These are phyloP conservation scores for Cyanidioschyzon merolae DNA, from an alignment of 23 red algal species.

Conservation along the genomic window DNA sequence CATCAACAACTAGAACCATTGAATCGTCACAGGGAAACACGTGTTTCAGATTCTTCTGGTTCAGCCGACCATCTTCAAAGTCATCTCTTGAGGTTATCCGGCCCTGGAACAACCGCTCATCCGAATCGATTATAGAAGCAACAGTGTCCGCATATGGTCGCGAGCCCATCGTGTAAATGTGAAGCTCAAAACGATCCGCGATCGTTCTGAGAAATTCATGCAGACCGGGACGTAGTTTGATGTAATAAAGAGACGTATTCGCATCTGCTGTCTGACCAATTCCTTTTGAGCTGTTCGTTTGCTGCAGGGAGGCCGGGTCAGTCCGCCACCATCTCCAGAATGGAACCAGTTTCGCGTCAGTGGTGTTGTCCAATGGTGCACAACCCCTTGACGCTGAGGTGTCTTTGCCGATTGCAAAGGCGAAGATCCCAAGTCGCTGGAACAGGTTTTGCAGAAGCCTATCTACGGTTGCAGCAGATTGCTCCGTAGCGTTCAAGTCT, in stretches of 20 bases:
- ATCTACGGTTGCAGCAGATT: not conserved
- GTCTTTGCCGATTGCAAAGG: not conserved
- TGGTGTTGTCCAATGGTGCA: not conserved
- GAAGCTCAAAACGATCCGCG: constrained; percentile 58
- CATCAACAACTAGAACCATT: constrained; percentile 95
- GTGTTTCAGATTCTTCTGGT: constrained; percentile 77
- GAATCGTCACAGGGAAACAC: constrained; percentile 98
- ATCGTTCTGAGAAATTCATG: constrained; percentile 41
- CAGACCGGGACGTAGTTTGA: constrained; percentile 84
- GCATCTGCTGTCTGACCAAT: not conserved
- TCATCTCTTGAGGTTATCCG: constrained; percentile 83
- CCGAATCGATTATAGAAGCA: constrained; percentile 65
- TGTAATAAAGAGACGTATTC: constrained; percentile 6
- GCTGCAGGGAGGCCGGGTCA: not conserved
- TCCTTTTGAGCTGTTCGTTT: not conserved
- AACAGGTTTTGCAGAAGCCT: not conserved
- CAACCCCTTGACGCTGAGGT: not conserved
- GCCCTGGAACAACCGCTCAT: constrained; percentile 60
- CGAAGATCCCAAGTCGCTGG: not conserved
- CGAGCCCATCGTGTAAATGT: constrained; percentile 99
- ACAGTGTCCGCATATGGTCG: constrained; percentile 74
- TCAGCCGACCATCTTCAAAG: constrained; percentile 77
- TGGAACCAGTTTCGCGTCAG: no score
- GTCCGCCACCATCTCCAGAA: not conserved
- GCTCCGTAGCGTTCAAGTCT: not conserved